Evolutionary conservation across 1,139 yeast genomes (phyloP), one percentile per base, ranked within the genome.

Genomic region (Pichia norvegensis): DNA sequence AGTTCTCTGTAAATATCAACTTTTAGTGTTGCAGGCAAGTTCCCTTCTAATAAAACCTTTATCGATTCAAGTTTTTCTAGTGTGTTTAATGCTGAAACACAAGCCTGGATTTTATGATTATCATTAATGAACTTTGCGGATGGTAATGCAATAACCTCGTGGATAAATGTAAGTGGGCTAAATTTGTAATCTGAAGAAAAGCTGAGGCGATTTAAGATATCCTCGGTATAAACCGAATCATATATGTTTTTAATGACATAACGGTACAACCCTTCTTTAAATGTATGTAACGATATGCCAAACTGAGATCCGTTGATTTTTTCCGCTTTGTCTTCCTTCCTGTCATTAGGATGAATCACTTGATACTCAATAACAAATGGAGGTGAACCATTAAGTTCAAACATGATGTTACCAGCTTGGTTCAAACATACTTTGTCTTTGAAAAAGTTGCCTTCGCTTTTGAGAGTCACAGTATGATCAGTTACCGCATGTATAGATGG

Each of bases 351-450:
- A 40, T 75, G 69, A 33, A 67, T 67, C 25, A 86, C 68, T 35
- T 79, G 79, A 59, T 88, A 90, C 45, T 78, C 79, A 36, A 90
- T 68, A 10, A 76, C 66, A 55, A 87, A 88, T 29, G 97, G 97
- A 0, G 84, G 72, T 4, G 75, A 67, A 1, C 96, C 96, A 40
- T 66, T 59, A 20, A 79, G 63, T 2, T 67, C 61, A 29, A 81
- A 56, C 44, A 75, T 82, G 33, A 80, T 42, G 2, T 53, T 44
- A 2, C 53, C 60, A 4, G 51, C 41, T 5, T 47, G 39, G 17
- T 54, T 52, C 40, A 60, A 57, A 44, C 67, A 63, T 21, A 55
- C 27, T 4, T 50, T 36, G 7, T 40, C 6, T 22, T 47, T 53
- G 2, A 17, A 14, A 11, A 17, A 35, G 6, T 29, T 29, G 4